Evolutionary conservation across 768 basidiomycete genomes (phyloP).

Genomic region (Trametes punicea): DNA sequence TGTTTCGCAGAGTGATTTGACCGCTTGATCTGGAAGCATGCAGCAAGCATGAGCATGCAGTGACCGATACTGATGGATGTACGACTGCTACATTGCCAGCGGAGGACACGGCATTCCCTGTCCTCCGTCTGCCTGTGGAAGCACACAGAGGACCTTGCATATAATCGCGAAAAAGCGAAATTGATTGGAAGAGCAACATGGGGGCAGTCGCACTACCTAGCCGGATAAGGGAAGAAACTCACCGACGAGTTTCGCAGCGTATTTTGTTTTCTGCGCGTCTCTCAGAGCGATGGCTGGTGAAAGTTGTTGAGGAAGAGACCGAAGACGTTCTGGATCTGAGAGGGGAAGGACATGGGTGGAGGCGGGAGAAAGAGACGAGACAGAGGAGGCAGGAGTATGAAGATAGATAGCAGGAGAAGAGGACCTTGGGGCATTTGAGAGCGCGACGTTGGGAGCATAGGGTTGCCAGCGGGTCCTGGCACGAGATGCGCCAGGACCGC

Average conservation of each 20-base stretch:
- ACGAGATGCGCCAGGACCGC: slow-evolving; percentile 63
- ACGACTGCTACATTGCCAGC: background rate
- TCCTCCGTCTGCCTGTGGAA: background rate
- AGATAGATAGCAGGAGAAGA: slow-evolving; percentile 41
- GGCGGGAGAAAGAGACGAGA: slow-evolving; percentile 44
- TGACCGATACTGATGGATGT: slow-evolving; percentile 2
- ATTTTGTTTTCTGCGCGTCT: slow-evolving; percentile 57
- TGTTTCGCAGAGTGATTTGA: slow-evolving; percentile 73
- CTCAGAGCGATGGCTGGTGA: slow-evolving; percentile 36
- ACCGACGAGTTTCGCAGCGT: slow-evolving; percentile 70
- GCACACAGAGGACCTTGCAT: slow-evolving; percentile 4
- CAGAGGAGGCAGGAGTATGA: slow-evolving; percentile 56
- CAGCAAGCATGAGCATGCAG: slow-evolving; percentile 6
- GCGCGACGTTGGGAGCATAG: slow-evolving; percentile 46
- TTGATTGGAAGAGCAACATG: background rate
- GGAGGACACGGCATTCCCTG: background rate
- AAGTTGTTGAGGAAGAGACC: slow-evolving; percentile 32
- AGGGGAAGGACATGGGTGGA: slow-evolving; percentile 31
- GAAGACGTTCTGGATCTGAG: slow-evolving; percentile 34
- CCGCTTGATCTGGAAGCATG: slow-evolving; percentile 62
- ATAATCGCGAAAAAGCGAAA: background rate
- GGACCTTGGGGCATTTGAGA: slow-evolving; percentile 36
- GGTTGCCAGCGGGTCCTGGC: slow-evolving; percentile 80
- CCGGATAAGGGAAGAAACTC: slow-evolving; percentile 30
- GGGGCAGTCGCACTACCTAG: background rate